Base-by-base conservation (phyloP, 768 basidiomycete species). In the Sutorius australiensis region DNA sequence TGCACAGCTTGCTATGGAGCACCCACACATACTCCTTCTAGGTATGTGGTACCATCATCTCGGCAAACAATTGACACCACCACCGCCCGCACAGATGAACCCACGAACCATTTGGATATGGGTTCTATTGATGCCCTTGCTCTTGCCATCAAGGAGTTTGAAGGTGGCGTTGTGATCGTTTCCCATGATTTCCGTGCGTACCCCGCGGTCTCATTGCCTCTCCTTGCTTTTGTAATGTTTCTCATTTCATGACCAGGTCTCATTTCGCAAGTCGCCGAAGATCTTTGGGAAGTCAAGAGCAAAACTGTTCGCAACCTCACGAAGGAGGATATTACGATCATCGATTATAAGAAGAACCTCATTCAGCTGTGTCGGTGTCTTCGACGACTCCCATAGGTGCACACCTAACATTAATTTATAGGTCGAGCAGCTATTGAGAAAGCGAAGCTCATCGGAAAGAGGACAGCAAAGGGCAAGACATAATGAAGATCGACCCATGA, bases 61-160 rank as follows among this genome's bases (percentile, higher is more conserved):
- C 44, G 43, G 51, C 46, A 51, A 50, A 48, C 46, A 21, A 48
- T 27, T 55, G 34, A 46, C 36, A 38, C 46, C 47, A 24, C 36
- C 56, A 21, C 40, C 19, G 19, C 51, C 51, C 54, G 49, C 64
- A 43, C 57, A 83, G 93, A 95, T 69, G 92, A 95, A 72, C 93
- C 95, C 46, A 98, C 94, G 37, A 98, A 97, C 70, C 94, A 98
- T 72, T 82, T 97, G 80, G 94, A 97, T 69, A 95, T 97, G 95
- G 87, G 82, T 59, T 95, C 92, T 28, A 99, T 99, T 70, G 95
- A 98, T 68, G 95, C 97, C 1, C 82, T 99, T 44, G 97, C 97
- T 7, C 71, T 72, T 24, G 95, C 97, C 46, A 98, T 99, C 79
- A 97, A 95, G 72, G 91, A 90, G 66, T 99, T 92, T 69, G 88